Evolutionary conservation across 805 yeast genomes (phyloP).

Genomic region (Candida golubevii): DNA sequence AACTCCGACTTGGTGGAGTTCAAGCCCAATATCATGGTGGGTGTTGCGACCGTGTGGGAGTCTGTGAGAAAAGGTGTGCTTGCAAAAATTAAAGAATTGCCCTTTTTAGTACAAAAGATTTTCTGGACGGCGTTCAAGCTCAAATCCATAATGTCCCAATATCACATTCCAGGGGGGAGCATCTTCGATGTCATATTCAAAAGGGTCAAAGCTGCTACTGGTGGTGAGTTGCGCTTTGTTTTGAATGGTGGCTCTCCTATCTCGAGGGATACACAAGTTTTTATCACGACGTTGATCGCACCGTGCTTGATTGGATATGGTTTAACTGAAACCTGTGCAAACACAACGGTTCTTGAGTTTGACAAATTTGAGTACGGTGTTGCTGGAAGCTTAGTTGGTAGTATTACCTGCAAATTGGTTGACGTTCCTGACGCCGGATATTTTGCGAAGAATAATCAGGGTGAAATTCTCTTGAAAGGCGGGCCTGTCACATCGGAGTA

Average conservation of each 20-base stretch:
- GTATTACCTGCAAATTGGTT: conserved; percentile 81
- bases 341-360: conserved; percentile 67
- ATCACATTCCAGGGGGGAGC: conserved; percentile 70
- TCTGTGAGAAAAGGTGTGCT: conserved; percentile 87
- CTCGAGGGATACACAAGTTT: conserved; percentile 74
- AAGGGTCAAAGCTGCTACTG: conserved; percentile 89
- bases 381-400: conserved; percentile 79
- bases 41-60: conserved; percentile 99
- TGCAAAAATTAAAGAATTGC: conserved; percentile 63
- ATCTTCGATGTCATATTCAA: conserved; percentile 79
- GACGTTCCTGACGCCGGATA: conserved; percentile 92
- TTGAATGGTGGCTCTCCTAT: conserved; percentile 94
- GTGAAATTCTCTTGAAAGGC: conserved; percentile 85
- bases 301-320: conserved; percentile 96
- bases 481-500: conserved; percentile 69
- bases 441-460: conserved; percentile 84
- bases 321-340: conserved; percentile 93
- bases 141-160: conserved; percentile 58
- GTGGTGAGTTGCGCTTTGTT: conserved; percentile 71
- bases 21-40: conserved; percentile 92
- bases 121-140: conserved; percentile 87
- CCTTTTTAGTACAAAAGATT: conserved; percentile 64
- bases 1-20: conserved; percentile 82
- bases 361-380: conserved; percentile 64
- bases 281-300: conserved; percentile 68